Percentiles rank a stretch among this genome's conserved stretches.
These are phyloP conservation scores for Termitomyces titanicus DNA, from an alignment of 768 basidiomycete species.

Conservation along the genomic window DNA sequence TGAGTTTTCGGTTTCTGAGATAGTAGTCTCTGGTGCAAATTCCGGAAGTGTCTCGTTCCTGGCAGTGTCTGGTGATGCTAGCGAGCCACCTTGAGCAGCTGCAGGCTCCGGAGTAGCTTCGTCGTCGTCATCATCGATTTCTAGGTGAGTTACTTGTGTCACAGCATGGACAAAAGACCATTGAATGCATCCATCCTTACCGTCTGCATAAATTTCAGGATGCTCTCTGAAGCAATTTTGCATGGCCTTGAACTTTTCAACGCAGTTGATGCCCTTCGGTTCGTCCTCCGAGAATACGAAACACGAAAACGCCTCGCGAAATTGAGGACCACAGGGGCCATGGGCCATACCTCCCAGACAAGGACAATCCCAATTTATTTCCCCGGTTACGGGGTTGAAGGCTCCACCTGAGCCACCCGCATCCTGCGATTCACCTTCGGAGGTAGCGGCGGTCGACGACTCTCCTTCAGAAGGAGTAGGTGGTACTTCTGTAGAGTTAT, in stretches of 20 bases:
- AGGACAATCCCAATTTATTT: slow-evolving; percentile 99
- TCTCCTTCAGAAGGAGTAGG: neutral
- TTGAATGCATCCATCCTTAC: slow-evolving; percentile 41
- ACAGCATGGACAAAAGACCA: slow-evolving; percentile 6
- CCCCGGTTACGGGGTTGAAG: slow-evolving; percentile 94
- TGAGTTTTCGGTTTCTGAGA: neutral
- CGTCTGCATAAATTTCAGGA: slow-evolving; percentile 93
- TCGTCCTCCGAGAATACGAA: slow-evolving; percentile 93
- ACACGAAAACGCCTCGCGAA: slow-evolving; percentile 95
- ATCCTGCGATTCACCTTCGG: slow-evolving; percentile 8
- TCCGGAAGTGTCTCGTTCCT: neutral
- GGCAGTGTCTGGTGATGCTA: neutral
- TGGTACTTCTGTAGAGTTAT: neutral
- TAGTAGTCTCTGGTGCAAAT: neutral
- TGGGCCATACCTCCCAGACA: slow-evolving; percentile 99
- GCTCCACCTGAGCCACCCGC: slow-evolving; percentile 42
- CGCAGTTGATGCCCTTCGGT: slow-evolving; percentile 96
- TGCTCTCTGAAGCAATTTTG: slow-evolving; percentile 96
- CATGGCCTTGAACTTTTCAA: slow-evolving; percentile 97
- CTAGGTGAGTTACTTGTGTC: slow-evolving; percentile 25
- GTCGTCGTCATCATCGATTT: slow-evolving; percentile 67
- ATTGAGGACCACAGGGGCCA: slow-evolving; percentile 91
- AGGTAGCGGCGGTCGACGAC: neutral
- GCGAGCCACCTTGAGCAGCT: slow-evolving; percentile 9
- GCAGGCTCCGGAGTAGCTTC: slow-evolving; percentile 13